Evolutionary conservation across 192 early-diverging fungal species (phyloP).

Genomic region (Gryganskiella cystojenkinii): DNA sequence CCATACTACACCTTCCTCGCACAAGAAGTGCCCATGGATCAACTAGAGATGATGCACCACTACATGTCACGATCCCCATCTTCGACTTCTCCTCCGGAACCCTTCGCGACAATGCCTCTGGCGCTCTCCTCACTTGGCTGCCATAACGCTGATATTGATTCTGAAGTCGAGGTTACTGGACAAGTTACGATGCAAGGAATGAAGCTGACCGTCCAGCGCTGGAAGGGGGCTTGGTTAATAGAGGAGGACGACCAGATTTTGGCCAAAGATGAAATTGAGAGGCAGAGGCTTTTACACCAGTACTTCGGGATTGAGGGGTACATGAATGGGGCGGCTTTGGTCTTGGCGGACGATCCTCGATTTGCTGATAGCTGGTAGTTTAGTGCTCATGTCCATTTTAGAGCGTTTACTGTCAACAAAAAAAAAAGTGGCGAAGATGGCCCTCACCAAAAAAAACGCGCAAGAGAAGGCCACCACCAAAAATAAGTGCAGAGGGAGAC

Average conservation of each 20-base stretch:
- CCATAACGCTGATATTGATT: not conserved
- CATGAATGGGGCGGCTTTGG: not conserved
- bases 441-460: too few relatives aligned
- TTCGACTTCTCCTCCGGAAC: not conserved
- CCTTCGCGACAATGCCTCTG: slow-evolving; percentile 2
- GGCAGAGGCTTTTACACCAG: not conserved
- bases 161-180: not conserved
- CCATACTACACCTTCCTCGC: slow-evolving; percentile 18
- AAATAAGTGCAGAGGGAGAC: too few relatives aligned
- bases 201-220: not conserved
- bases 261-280: slow-evolving; percentile 1
- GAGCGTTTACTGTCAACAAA: too few relatives aligned
- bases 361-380: not conserved
- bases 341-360: not conserved
- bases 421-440: too few relatives aligned
- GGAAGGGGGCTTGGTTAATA: not conserved
- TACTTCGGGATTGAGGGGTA: slow-evolving; percentile 19
- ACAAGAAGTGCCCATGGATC: not conserved
- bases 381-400: too few relatives aligned
- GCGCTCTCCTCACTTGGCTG: not conserved
- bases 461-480: too few relatives aligned
- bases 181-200: not conserved
- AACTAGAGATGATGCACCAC: not conserved
- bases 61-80: slow-evolving; percentile 9
- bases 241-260: not conserved